Percentiles rank a stretch among this genome's conserved stretches.
These are phyloP conservation scores for Yamadazyma kanchanaburiensis DNA, from an alignment of 1,139 yeast species.

Conservation along the genomic window DNA sequence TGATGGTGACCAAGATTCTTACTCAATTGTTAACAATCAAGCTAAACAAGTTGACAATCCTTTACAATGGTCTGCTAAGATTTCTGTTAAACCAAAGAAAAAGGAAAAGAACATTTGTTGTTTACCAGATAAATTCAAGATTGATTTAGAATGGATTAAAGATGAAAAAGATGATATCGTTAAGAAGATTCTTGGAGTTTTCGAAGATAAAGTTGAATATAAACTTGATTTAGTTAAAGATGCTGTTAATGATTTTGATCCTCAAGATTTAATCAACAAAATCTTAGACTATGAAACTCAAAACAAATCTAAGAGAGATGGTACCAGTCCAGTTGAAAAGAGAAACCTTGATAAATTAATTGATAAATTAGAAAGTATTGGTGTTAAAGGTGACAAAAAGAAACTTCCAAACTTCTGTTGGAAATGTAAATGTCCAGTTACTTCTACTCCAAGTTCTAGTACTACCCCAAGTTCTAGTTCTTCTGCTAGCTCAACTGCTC, in stretches of 20 bases:
- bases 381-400: constrained; percentile 10
- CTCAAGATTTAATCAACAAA: constrained; percentile 12
- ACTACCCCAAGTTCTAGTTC: constrained; percentile 6
- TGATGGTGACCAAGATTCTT: constrained; percentile 2
- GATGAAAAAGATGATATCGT: constrained; percentile 12
- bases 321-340: no score
- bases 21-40: constrained; percentile 13
- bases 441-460: constrained; percentile 4
- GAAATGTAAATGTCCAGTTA: constrained; percentile 20
- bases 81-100: constrained; percentile 16
- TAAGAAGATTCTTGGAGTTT: constrained; percentile 13
- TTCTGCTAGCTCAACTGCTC: no score
- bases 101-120: constrained; percentile 17
- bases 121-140: constrained; percentile 21
- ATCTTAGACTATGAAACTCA: constrained; percentile 3
- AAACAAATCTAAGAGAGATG: no score
- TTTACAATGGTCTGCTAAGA: constrained; percentile 18
- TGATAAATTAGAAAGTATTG: constrained; percentile 14
- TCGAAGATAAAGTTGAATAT: constrained; percentile 17
- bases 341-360: no score
- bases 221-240: constrained; percentile 8
- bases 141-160: constrained; percentile 17
- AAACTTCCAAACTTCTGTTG: constrained; percentile 19
- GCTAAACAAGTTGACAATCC: constrained; percentile 9
- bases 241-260: constrained; percentile 9